phyloP scores from a whole-genome alignment of 345 rosid genomes.

The Populus euphratica region DNA sequence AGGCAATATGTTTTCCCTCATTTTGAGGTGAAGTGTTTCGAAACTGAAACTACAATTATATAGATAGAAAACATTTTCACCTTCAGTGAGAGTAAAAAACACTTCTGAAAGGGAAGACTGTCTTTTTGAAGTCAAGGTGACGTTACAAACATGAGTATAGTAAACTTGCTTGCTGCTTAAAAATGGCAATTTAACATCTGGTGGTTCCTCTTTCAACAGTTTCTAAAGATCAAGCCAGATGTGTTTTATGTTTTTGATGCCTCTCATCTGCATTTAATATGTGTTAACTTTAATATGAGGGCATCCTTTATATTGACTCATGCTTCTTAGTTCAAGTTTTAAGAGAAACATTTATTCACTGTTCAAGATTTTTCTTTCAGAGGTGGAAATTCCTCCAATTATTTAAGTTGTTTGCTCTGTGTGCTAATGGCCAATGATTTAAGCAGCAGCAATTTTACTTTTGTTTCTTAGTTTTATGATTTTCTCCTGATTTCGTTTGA shows the following conservation, averaged over 20 bases:
- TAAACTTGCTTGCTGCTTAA: background rate
- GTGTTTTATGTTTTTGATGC: background rate
- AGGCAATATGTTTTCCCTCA: background rate
- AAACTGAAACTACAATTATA: background rate
- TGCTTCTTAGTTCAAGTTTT: background rate
- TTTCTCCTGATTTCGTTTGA: slow-evolving; percentile 2
- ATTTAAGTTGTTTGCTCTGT: background rate
- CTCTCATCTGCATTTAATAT: background rate
- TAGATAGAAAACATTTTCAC: background rate
- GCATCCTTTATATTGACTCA: background rate
- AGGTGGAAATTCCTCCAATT: background rate
- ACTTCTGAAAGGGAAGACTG: background rate
- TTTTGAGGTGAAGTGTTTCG: background rate
- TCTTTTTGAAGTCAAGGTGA: background rate
- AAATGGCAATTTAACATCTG: background rate
- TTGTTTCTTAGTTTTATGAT: background rate
- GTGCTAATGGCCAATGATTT: background rate
- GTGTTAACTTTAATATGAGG: background rate
- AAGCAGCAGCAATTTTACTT: background rate
- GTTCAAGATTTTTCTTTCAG: background rate
- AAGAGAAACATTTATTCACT: background rate
- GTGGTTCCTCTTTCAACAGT: background rate
- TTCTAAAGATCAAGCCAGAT: background rate
- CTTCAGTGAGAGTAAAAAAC: background rate
- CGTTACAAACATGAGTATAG: background rate